These are phyloP conservation scores for Lojkania enalia DNA, from an alignment of 2,329 filamentous ascomycete genomes.

Conservation along the genomic window DNA sequence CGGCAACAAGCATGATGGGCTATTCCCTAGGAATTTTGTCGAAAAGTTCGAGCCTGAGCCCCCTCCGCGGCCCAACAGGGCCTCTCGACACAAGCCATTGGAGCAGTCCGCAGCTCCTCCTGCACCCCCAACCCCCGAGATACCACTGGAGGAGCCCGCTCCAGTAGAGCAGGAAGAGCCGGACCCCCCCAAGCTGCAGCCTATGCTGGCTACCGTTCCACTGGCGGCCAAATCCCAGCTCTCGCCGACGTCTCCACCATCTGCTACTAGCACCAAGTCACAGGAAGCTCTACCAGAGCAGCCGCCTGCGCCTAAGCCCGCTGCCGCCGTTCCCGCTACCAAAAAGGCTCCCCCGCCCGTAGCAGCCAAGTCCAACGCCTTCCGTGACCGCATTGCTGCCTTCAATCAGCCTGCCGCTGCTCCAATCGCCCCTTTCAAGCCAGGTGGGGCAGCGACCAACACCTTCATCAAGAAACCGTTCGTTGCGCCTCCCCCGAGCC, in stretches of 20 bases:
- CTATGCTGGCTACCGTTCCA: slow-evolving; percentile 40
- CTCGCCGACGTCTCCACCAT: slow-evolving; percentile 35
- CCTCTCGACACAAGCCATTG: slow-evolving; percentile 54
- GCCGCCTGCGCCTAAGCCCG: slow-evolving; percentile 48
- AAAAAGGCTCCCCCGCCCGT: slow-evolving; percentile 67
- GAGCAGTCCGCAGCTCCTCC: slow-evolving; percentile 35
- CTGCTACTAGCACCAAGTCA: slow-evolving; percentile 26
- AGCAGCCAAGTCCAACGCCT: slow-evolving; percentile 81
- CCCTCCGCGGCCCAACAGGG: slow-evolving; percentile 80
- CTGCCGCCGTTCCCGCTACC: slow-evolving; percentile 39
- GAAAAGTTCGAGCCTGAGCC: slow-evolving; percentile 92
- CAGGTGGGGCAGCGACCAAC: slow-evolving; percentile 62
- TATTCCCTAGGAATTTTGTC: slow-evolving; percentile 96
- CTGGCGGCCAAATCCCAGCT: slow-evolving; percentile 28
- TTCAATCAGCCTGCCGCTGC: slow-evolving; percentile 91
- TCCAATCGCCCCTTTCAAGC: slow-evolving; percentile 88
- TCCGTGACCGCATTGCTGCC: slow-evolving; percentile 93
- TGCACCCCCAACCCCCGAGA: slow-evolving; percentile 33
- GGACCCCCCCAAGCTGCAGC: slow-evolving; percentile 44
- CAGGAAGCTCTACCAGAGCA: slow-evolving; percentile 22
- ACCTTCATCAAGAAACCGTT: slow-evolving; percentile 96
- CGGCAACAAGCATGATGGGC: slow-evolving; percentile 77
- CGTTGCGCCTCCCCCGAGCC: slow-evolving; percentile 90
- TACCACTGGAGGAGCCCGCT: slow-evolving; percentile 33
- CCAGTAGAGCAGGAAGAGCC: slow-evolving; percentile 28